A percentile compares a stretch with the other conserved stretches of the same genome.
Conservation (phyloP, 306 rosid genomes). For the Aeschynomene evenia region DNA sequence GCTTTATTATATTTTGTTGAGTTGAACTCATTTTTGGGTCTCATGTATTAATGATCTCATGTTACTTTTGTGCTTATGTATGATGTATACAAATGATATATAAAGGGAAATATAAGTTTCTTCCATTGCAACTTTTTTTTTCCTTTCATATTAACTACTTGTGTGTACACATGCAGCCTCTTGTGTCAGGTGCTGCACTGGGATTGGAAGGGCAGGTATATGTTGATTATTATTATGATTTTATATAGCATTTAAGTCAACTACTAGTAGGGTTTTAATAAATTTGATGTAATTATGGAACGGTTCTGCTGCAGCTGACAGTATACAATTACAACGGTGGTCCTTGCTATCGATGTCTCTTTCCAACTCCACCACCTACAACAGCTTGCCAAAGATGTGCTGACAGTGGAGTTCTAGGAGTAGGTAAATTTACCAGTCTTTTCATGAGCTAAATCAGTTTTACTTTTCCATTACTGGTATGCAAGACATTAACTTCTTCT, state of each 20-base stretch:
- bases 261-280: background rate
- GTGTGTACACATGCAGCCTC: constrained; percentile 69
- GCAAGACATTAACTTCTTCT: background rate
- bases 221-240: background rate
- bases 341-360: constrained; percentile 90
- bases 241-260: background rate
- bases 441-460: constrained; percentile 6
- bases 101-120: constrained; percentile 5
- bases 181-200: constrained; percentile 95
- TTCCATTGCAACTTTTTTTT: background rate
- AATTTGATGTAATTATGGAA: constrained; percentile 1
- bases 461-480: background rate
- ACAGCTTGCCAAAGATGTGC: constrained; percentile 97
- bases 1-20: background rate
- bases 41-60: background rate
- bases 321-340: constrained; percentile 84
- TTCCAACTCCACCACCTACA: constrained; percentile 93
- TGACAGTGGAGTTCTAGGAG: constrained; percentile 92
- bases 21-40: background rate
- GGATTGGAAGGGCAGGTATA: constrained; percentile 99
- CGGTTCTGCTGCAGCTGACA: constrained; percentile 66
- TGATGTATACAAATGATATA: too few species aligned
- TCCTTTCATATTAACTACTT: constrained; percentile 36
- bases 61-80: constrained; percentile 8
- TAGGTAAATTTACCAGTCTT: constrained; percentile 51